Percentiles rank a stretch among this genome's conserved stretches.
phyloP scores from a whole-genome alignment of 805 yeast species.

The Barnettozyma sp. region DNA sequence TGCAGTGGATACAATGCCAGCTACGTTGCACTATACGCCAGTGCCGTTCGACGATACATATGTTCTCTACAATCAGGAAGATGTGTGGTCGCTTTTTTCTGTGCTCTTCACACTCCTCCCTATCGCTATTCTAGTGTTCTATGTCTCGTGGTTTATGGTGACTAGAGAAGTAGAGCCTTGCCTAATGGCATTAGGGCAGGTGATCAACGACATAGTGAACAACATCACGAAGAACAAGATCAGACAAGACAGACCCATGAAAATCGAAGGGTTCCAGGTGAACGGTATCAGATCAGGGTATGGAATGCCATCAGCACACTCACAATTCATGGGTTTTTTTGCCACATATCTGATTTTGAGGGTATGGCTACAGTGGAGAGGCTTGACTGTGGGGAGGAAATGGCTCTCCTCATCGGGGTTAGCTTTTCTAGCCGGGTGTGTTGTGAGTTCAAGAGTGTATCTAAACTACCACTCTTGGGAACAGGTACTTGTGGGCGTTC shows the following conservation, averaged over 20 bases:
- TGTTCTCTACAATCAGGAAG: conserved; percentile 68
- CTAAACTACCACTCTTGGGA: conserved; percentile 65
- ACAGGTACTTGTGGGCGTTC: conserved; percentile 71
- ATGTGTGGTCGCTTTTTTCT: conserved; percentile 46
- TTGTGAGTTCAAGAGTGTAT: conserved; percentile 68
- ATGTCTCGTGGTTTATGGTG: conserved; percentile 75
- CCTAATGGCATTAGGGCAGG: conserved; percentile 79
- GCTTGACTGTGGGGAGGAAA: conserved; percentile 27
- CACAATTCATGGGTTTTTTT: conserved; percentile 90
- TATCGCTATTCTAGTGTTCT: conserved; percentile 66
- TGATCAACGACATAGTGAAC: conserved; percentile 67
- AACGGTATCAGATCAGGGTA: conserved; percentile 50
- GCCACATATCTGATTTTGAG: conserved; percentile 48
- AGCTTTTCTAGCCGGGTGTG: conserved; percentile 29
- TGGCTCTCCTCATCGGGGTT: conserved; percentile 27
- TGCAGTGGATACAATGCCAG: conserved; percentile 2
- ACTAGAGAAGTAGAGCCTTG: conserved; percentile 84
- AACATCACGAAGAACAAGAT: conserved; percentile 56
- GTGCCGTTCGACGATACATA: conserved; percentile 82
- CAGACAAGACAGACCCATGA: conserved; percentile 69
- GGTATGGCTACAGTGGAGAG: conserved; percentile 36
- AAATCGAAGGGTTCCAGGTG: conserved; percentile 30
- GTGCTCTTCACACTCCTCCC: conserved; percentile 81
- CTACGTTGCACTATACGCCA: conserved; percentile 19
- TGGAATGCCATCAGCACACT: conserved; percentile 97